Evolutionary conservation across 2,329 filamentous ascomycete genomes (phyloP), one percentile per base, ranked within the genome.

Genomic region (Fusarium siculi): DNA sequence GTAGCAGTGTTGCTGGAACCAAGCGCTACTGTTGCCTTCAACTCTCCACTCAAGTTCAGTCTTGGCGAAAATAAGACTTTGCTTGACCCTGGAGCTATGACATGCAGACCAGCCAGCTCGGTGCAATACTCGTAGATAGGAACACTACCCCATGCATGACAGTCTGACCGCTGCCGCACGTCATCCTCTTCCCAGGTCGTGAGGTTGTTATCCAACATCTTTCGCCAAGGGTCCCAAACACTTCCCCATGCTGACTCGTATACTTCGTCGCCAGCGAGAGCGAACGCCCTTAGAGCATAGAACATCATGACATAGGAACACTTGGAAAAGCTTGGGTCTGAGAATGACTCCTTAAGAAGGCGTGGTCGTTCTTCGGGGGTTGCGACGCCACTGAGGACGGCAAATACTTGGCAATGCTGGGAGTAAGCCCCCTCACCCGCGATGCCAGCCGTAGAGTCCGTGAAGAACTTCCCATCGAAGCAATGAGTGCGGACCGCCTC

Each of bases 131-230:
- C 54, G 2, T 50, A 39, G 12, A 63, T 23, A 2, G 61, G 54
- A 50, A 54, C 61, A 8, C 61, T 60, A 6, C 61, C 55, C 61
- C 61, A 63, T 3, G 55, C 61, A 5, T 63, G 55, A 3, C 61
- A 63, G 16, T 63, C 61, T 2, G 61, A 61, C 0, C 61, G 15
- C 8, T 49, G 43, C 0, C 32, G 7, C 0, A 63, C 61, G 2
- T 25, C 18, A 1, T 60, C 61, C 14, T 63, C 61, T 36, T 60
- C 55, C 61, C 61, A 63, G 3, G 54, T 61, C 0, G 53, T 63
- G 1, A 60, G 9, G 2, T 50, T 61, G 1, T 49, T 57, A 0
- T 36, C 30, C 2, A 61, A 3, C 39, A 59, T 37, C 2, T 30
- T 23, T 3, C 54, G 43, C 61, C 61, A 63, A n/a, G 54, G 61